These are phyloP conservation scores for Mastigamoeba balamuthi DNA, from an alignment of 78 protist species.

Conservation along the genomic window DNA sequence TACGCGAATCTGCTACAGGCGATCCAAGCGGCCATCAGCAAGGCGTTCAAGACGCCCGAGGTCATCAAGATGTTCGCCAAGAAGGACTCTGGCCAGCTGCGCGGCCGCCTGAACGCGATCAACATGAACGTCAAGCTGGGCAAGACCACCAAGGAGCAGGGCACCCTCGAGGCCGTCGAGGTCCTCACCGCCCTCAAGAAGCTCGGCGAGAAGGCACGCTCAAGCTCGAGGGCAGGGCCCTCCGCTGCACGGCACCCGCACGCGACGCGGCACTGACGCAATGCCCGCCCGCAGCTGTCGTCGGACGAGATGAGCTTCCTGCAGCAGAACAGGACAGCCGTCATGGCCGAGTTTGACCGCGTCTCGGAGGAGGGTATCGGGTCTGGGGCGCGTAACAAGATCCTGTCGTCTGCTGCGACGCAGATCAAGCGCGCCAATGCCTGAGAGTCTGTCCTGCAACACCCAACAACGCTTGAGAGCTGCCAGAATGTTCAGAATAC, in stretches of 20 bases:
- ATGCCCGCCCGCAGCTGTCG: constrained; percentile 15
- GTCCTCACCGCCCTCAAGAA: constrained; percentile 64
- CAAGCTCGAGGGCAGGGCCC: neutral
- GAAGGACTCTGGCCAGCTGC: constrained; percentile 46
- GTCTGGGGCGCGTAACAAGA: neutral
- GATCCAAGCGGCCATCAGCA: constrained; percentile 65
- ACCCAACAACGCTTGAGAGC: too few relatives aligned
- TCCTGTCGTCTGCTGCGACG: constrained; percentile 39
- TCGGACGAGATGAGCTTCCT: constrained; percentile 42
- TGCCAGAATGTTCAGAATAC: too few relatives aligned
- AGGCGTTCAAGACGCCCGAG: constrained; percentile 80
- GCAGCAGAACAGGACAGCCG: constrained; percentile 27
- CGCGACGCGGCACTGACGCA: neutral
- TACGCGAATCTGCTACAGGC: too few relatives aligned
- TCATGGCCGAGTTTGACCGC: constrained; percentile 42
- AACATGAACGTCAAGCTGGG: constrained; percentile 22
- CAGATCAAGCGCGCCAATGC: constrained; percentile 31
- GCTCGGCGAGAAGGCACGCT: constrained; percentile 42
- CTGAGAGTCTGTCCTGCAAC: too few relatives aligned
- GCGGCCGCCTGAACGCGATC: constrained; percentile 28
- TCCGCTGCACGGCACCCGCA: neutral
- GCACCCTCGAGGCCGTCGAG: constrained; percentile 38
- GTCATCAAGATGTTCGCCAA: constrained; percentile 74
- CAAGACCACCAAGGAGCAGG: constrained; percentile 31
- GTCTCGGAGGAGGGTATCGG: constrained; percentile 30